Evolutionary conservation across 306 rosid species (phyloP).

Genomic region (Lotus japonicus): DNA sequence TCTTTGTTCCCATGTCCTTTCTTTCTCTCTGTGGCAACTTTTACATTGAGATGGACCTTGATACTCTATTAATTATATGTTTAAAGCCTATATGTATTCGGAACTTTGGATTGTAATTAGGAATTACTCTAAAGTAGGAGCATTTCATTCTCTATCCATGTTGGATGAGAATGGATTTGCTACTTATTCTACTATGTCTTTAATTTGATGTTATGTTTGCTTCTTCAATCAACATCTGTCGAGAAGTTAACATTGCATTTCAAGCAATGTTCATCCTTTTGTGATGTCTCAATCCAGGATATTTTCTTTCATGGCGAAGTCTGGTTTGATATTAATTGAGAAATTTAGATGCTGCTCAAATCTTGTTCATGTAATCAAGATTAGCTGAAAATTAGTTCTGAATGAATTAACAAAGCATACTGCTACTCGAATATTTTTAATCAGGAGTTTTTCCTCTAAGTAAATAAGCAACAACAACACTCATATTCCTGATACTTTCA

Average conservation of each 20-base stretch:
- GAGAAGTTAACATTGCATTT: slow-evolving; percentile 20
- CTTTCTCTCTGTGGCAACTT: slow-evolving; percentile 26
- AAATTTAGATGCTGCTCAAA: neutral
- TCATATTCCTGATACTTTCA: no score
- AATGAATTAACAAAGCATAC: neutral
- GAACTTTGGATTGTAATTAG: slow-evolving; percentile 67
- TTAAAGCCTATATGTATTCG: slow-evolving; percentile 53
- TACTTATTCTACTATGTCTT: slow-evolving; percentile 42
- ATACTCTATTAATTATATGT: slow-evolving; percentile 50
- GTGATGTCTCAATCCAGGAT: neutral
- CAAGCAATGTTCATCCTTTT: slow-evolving; percentile 13
- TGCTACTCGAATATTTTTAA: neutral
- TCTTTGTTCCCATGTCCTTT: neutral
- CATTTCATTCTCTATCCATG: slow-evolving; percentile 42
- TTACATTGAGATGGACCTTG: slow-evolving; percentile 51
- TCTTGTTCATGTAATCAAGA: neutral
- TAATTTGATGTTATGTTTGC: slow-evolving; percentile 33
- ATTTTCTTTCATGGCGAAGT: neutral
- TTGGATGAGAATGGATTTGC: slow-evolving; percentile 52
- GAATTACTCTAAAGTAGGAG: slow-evolving; percentile 38
- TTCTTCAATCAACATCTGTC: slow-evolving; percentile 13
- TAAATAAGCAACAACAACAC: no score
- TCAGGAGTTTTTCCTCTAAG: no score
- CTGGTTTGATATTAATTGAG: neutral
- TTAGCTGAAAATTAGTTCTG: neutral